phyloP scores from a whole-genome alignment of 176 grass and related monocot genomes.

The Melocanna baccifera region DNA sequence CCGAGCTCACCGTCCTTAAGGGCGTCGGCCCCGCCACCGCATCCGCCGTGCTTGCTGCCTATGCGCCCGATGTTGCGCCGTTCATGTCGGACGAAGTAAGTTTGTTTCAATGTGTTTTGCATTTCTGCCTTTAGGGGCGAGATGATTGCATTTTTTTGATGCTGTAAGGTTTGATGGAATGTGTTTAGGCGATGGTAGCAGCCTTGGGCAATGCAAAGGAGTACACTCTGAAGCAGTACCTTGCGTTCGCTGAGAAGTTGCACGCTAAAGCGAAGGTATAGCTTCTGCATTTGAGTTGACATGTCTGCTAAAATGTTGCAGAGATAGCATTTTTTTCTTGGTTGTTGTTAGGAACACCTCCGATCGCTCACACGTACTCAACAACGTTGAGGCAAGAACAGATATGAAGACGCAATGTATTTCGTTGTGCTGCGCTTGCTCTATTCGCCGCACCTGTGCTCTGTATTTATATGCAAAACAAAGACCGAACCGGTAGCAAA shows the following conservation, averaged over 20 bases:
- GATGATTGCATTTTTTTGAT: neutral
- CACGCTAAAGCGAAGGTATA: constrained; percentile 70
- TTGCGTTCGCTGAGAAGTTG: constrained; percentile 75
- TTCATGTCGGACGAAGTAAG: constrained; percentile 94
- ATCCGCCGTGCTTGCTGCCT: constrained; percentile 73
- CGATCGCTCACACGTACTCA: too few species aligned
- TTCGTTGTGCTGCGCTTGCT: too few species aligned
- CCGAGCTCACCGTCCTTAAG: constrained; percentile 73
- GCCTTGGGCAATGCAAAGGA: constrained; percentile 77
- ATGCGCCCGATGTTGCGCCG: constrained; percentile 59
- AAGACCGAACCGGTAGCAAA: too few species aligned
- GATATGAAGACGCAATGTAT: too few species aligned
- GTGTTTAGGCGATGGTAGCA: constrained; percentile 64
- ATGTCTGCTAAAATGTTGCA: constrained; percentile 15
- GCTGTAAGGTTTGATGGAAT: neutral
- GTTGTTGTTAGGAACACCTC: too few species aligned
- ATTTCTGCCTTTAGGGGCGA: neutral
- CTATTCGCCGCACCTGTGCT: too few species aligned
- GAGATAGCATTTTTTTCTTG: neutral
- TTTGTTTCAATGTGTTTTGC: constrained; percentile 7
- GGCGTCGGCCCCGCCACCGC: constrained; percentile 77
- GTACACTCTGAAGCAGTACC: constrained; percentile 89
- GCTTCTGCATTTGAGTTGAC: neutral
- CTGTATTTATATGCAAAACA: too few species aligned
- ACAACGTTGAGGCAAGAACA: too few species aligned